Evolutionary conservation across 2,329 filamentous ascomycete genomes (phyloP).

Genomic region (Fusarium begoniae): DNA sequence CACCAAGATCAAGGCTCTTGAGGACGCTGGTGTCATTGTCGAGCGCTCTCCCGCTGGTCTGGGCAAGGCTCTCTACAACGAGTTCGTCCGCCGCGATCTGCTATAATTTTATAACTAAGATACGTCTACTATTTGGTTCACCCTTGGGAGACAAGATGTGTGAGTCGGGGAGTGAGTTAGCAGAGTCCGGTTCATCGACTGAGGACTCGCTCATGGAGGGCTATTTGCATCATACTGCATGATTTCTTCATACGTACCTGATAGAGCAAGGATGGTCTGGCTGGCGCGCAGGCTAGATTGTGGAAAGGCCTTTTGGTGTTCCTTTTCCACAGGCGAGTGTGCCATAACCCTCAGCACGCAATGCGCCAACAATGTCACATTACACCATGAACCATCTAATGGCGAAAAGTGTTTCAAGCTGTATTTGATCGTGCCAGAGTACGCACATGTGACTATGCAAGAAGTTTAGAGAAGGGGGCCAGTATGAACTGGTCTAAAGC

Average conservation of each 20-base stretch:
- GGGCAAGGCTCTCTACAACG: constrained; percentile 91
- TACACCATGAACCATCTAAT: constrained; percentile 29
- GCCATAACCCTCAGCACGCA: constrained; percentile 35
- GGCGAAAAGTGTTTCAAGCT: constrained; percentile 33
- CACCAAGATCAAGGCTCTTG: constrained; percentile 95
- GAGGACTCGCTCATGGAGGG: constrained; percentile 39
- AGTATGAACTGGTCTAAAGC: too few relatives aligned
- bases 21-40: constrained; percentile 93
- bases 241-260: constrained; percentile 45
- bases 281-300: constrained; percentile 41
- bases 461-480: not conserved
- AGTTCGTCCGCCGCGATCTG: constrained; percentile 96
- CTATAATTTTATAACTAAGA: constrained; percentile 67
- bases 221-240: constrained; percentile 44
- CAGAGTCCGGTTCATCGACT: constrained; percentile 31
- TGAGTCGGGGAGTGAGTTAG: constrained; percentile 32
- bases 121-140: constrained; percentile 14
- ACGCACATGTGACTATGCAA: constrained; percentile 4
- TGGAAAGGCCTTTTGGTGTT: constrained; percentile 37
- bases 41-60: constrained; percentile 92
- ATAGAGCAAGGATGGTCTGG: constrained; percentile 48
- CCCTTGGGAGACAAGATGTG: constrained; percentile 9
- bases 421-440: not conserved
- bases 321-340: constrained; percentile 31
- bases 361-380: constrained; percentile 40